phyloP scores from a whole-genome alignment of 106 monocot species.

The Xerophyta viscosa region DNA sequence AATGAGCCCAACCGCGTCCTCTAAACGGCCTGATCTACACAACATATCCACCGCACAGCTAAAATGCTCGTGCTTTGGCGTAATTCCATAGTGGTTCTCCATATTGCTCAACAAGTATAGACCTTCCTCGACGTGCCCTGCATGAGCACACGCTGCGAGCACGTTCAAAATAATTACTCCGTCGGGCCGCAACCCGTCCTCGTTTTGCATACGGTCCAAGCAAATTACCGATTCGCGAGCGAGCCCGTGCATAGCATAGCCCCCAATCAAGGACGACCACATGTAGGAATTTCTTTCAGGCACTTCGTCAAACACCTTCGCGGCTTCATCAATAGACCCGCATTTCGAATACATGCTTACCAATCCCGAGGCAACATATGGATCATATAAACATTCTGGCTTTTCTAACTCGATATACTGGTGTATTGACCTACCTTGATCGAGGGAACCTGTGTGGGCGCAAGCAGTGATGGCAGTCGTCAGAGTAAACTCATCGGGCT shows the following conservation, averaged over 20 bases:
- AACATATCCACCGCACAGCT: constrained; percentile 60
- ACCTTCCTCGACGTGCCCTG: constrained; percentile 45
- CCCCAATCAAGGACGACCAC: constrained; percentile 51
- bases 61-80: constrained; percentile 55
- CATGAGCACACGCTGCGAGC: constrained; percentile 45
- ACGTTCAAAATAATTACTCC: constrained; percentile 34
- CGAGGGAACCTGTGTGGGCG: constrained; percentile 35
- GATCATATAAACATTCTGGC: constrained; percentile 7
- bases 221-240: constrained; percentile 34
- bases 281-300: constrained; percentile 25
- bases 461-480: constrained; percentile 54
- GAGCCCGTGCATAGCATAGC: constrained; percentile 48
- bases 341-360: constrained; percentile 68
- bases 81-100: constrained; percentile 14
- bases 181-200: constrained; percentile 43
- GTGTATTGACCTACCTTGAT: constrained; percentile 44
- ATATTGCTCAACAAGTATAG: constrained; percentile 24
- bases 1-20: constrained; percentile 37
- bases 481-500: constrained; percentile 27
- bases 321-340: constrained; percentile 35
- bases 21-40: constrained; percentile 37
- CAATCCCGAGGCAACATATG: constrained; percentile 36
- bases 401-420: constrained; percentile 5
- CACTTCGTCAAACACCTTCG: constrained; percentile 22
- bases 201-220: constrained; percentile 32